Evolutionary conservation across 2,329 filamentous ascomycete genomes (phyloP).

Genomic region (Exophiala oligosperma): DNA sequence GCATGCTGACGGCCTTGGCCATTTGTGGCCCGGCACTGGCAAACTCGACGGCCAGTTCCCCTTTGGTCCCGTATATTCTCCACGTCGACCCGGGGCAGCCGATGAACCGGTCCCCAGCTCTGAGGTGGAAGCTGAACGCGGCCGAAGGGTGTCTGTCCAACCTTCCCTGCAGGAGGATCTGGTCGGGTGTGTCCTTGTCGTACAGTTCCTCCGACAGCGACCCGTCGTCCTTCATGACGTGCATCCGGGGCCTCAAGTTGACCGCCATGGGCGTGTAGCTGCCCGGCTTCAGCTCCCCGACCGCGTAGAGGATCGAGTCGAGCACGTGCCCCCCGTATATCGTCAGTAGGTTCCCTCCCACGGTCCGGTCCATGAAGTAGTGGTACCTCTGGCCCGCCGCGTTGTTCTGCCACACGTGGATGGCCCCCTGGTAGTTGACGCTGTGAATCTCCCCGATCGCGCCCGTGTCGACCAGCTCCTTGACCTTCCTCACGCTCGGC

Average conservation of each 20-base stretch:
- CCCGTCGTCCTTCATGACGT: constrained; percentile 22
- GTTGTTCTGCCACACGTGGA: constrained; percentile 35
- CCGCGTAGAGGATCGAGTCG: constrained; percentile 26
- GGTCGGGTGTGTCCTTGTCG: constrained; percentile 30
- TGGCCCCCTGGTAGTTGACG: constrained; percentile 45
- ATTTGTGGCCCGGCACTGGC: constrained; percentile 38
- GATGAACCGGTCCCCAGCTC: constrained; percentile 28
- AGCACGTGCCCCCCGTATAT: constrained; percentile 38
- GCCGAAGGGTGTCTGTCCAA: constrained; percentile 21
- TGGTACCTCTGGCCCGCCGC: constrained; percentile 35
- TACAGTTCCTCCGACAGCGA: constrained; percentile 25
- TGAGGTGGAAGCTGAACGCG: constrained; percentile 27
- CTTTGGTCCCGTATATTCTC: constrained; percentile 37
- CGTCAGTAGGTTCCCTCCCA: constrained; percentile 46
- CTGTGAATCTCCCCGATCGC: constrained; percentile 56
- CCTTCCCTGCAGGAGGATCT: constrained; percentile 30
- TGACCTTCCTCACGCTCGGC: constrained; percentile 47
- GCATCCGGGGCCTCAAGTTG: constrained; percentile 26
- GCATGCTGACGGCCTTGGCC: constrained; percentile 45
- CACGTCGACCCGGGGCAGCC: constrained; percentile 28
- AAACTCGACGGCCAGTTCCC: constrained; percentile 41
- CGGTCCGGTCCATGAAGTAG: constrained; percentile 51
- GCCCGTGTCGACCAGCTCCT: constrained; percentile 46
- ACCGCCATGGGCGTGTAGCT: constrained; percentile 24
- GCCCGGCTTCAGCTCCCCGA: constrained; percentile 27